Evolutionary conservation across 352 stramenopile genomes (phyloP), one percentile per base, ranked within the genome.

Genomic region (Globisporangium takayamanum): DNA sequence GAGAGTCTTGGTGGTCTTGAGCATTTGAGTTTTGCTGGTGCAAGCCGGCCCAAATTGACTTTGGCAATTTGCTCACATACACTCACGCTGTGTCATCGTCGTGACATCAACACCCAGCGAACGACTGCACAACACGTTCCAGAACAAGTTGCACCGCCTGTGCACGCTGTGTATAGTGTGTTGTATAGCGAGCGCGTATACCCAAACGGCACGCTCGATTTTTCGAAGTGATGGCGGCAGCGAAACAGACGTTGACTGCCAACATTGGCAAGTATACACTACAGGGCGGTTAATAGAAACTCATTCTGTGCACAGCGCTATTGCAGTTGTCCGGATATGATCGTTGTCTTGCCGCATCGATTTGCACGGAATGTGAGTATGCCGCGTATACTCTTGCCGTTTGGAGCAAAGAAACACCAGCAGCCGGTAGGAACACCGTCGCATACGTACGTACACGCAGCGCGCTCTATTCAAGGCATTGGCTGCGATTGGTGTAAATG

Each of bases 391-490:
- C 33, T 39, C 42, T 50, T 50, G 41, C 47, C 47, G 45, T 57
- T 58, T 47, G 42, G 7, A 47, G 30, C 47, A 62, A 41, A 49
- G 33, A 39, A 39, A 39, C 56, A 30, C 55, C 54, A 51, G 56
- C 56, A 63, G 42, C 53, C 16, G 50, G 54, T 42, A 66, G 50
- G 37, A 63, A 62, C 41, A 30, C 42, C 53, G 58, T 69, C 63
- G 54, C 63, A 66, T 64, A 57, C 57, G 25, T 25, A 48, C 49
- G 59, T 50, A 50, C 33, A 18, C 41, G 30, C 30, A 4, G 22
- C 6, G 20, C 20, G 51, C 45, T 57, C 18, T 47, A 53, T 57
- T 60, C 50, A 36, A 44, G 50, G 8, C 8, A 20, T 25, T 30
- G 15, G 16, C 15, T 16, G 7, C n/a, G 1, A 14, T 30, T 20